phyloP scores from a whole-genome alignment of 2,329 filamentous ascomycete species.

The Ascochyta koolunga region DNA sequence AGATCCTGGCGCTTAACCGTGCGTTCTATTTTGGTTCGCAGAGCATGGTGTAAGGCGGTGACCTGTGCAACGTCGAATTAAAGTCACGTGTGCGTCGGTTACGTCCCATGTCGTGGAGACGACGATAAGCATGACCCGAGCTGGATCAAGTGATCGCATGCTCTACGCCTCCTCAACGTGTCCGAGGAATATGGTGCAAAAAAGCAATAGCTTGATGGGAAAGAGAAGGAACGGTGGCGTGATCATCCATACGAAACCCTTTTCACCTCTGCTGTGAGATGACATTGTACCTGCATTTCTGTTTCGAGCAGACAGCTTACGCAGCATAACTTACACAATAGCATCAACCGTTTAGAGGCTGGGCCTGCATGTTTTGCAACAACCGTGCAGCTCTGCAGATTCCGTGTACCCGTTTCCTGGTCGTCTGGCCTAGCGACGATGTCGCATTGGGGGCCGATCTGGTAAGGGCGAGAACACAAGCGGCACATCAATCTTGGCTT shows the following conservation, averaged over 20 bases:
- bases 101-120: neutral
- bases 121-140: neutral
- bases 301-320: conserved; percentile 8
- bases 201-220: neutral
- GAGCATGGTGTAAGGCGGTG: conserved; percentile 5
- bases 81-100: conserved; percentile 4
- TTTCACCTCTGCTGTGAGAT: conserved; percentile 5
- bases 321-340: neutral
- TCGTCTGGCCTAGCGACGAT: conserved; percentile 13
- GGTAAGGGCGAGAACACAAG: neutral
- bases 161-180: neutral
- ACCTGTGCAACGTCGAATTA: neutral
- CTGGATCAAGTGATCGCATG: neutral
- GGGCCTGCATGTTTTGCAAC: conserved; percentile 2
- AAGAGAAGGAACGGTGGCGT: conserved; percentile 1
- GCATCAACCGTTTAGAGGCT: conserved; percentile 1
- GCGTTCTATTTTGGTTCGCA: conserved; percentile 7
- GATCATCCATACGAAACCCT: conserved; percentile 1
- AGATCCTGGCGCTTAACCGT: conserved; percentile 1
- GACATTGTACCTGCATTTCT: conserved; percentile 10
- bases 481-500: conserved; percentile 10
- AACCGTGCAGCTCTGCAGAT: conserved; percentile 7
- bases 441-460: conserved; percentile 11
- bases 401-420: conserved; percentile 17
- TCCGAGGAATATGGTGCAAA: neutral